Evolutionary conservation across 2,329 filamentous ascomycete genomes (phyloP).

Genomic region (Ophiostoma australiae): DNA sequence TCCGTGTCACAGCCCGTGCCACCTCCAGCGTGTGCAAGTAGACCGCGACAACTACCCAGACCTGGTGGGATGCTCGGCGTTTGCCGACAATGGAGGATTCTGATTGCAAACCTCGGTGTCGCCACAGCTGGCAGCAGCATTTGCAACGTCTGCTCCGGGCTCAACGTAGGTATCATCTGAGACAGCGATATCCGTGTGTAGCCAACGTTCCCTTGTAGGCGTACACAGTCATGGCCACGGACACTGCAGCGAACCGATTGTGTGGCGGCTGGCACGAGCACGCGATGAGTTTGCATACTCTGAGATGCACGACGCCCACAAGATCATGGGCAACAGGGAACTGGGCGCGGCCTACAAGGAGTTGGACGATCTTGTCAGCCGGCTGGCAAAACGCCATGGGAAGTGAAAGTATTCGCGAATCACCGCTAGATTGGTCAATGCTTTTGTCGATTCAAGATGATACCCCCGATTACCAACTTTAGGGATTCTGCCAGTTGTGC

Average conservation of each 20-base stretch:
- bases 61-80: neutral
- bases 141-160: neutral
- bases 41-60: neutral
- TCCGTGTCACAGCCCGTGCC: neutral
- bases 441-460: too few relatives aligned
- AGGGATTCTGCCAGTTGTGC: too few relatives aligned
- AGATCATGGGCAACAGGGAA: neutral
- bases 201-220: neutral
- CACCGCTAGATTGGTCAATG: too few relatives aligned
- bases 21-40: neutral
- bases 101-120: neutral
- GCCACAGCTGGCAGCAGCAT: slow-evolving; percentile 6
- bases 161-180: neutral
- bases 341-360: neutral
- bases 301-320: neutral
- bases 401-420: neutral
- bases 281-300: neutral
- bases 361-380: neutral
- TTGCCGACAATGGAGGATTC: neutral
- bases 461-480: too few relatives aligned
- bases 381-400: neutral
- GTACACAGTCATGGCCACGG: neutral
- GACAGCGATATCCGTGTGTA: too few relatives aligned
- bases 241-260: neutral
- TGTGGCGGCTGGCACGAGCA: neutral